Base-by-base conservation (phyloP, 2,329 filamentous ascomycete species). In the Blastomyces emzantsi region DNA sequence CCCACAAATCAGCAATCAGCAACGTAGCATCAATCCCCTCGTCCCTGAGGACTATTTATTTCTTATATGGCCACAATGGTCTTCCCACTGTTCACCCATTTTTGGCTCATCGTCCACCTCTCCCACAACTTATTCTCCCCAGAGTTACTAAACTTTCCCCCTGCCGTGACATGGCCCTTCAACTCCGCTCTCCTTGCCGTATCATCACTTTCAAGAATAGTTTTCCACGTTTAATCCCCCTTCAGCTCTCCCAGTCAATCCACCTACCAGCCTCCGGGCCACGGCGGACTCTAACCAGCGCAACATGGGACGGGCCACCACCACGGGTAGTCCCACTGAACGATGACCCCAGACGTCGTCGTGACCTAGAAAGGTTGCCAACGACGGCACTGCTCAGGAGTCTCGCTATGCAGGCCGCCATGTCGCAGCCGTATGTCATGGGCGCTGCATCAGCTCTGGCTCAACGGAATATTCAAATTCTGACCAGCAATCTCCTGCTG, bases 341-440 rank as follows among this genome's bases (percentile, higher is more conserved):
- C 30, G 9, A 54, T 33, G n/a, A 56, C 33, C 51, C 39, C 60
- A 25, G 28, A 9, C 59, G 45, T 15, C 62, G 60, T 41, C 64
- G 65, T 30, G 63, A 59, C 6, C 49, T 68, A 13, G 64, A 49
- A 41, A 66, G 60, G 30, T 49, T 68, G 63, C 66, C 67, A 52
- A 62, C 56, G 45, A 15, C 54, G 19, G 55, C 62, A n/a, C 65
- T 68, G 25, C 57, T 68, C 36, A 63, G 67, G n/a, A 62, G 67
- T 43, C 63, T 68, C 54, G 51, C 64, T 22, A 60, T 68, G 56
- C 64, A 67, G 47, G 55, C 51, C 5, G 62, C 64, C 54, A 68
- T 68, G 67, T 68, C 67, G 5, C 63, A 64, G 5, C 65, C 66
- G 28, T 60, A 62, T 36, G 33, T 67, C 43, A 66, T 68, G 65